Evolutionary conservation across 495 filamentous ascomycete species (phyloP).

Genomic region (Polyplosphaeria fusca): DNA sequence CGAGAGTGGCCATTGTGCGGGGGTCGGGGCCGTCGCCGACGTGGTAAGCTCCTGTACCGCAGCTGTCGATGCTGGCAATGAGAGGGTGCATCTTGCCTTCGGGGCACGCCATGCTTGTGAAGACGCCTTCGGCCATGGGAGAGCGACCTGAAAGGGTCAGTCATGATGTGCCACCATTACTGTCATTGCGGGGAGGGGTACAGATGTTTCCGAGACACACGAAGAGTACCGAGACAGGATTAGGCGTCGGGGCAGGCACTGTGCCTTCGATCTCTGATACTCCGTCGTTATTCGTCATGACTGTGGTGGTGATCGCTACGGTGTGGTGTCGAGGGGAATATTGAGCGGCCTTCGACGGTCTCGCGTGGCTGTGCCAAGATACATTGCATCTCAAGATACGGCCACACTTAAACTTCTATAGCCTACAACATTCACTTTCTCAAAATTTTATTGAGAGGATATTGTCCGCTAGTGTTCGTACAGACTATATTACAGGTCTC

Average conservation of each 20-base stretch:
- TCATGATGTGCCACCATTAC: neutral
- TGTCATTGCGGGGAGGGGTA: constrained; percentile 36
- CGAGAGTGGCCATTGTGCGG: constrained; percentile 79
- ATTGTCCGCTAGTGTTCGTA: too few species aligned
- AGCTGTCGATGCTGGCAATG: constrained; percentile 75
- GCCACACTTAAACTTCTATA: too few species aligned
- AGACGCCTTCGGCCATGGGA: constrained; percentile 94
- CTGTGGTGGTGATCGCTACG: too few species aligned
- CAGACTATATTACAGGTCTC: too few species aligned
- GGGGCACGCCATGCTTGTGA: constrained; percentile 63
- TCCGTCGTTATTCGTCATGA: too few species aligned
- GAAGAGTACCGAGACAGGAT: constrained; percentile 76
- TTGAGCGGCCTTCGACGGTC: too few species aligned
- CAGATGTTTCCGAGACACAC: constrained; percentile 98
- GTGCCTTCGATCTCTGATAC: too few species aligned
- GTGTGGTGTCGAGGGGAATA: too few species aligned
- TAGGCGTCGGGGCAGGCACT: constrained; percentile 15
- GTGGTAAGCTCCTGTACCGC: constrained; percentile 86
- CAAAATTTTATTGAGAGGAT: too few species aligned
- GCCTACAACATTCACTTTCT: too few species aligned
- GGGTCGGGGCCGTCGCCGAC: constrained; percentile 68
- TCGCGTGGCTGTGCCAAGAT: too few species aligned
- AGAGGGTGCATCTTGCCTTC: constrained; percentile 52
- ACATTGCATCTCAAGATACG: too few species aligned
- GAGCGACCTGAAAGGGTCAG: constrained; percentile 54